Conservation (phyloP, 768 basidiomycete genomes). For the Hericium rajendrae region DNA sequence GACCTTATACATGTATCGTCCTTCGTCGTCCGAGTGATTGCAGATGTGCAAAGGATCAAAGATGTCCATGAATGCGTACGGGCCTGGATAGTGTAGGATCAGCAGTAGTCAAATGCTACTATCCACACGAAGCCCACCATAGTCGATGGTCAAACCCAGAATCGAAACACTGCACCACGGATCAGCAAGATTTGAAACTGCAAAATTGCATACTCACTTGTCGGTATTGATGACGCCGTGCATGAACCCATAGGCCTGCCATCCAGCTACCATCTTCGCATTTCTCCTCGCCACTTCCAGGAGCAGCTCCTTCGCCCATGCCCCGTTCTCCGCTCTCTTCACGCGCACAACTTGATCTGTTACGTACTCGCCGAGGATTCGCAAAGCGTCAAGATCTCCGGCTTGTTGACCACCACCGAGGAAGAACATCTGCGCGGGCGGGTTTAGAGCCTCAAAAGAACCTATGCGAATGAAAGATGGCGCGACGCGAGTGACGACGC, state of each 20-base stretch:
- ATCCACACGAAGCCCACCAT: slow-evolving; percentile 31
- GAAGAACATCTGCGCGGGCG: slow-evolving; percentile 52
- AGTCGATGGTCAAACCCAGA: slow-evolving; percentile 70
- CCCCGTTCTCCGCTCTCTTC: slow-evolving; percentile 25
- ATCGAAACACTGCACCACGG: slow-evolving; percentile 48
- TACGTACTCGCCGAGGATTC: slow-evolving; percentile 71
- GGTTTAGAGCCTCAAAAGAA: slow-evolving; percentile 78
- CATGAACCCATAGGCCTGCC: slow-evolving; percentile 95
- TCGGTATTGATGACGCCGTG: slow-evolving; percentile 97
- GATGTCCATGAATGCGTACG: slow-evolving; percentile 93
- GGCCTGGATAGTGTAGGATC: slow-evolving; percentile 36
- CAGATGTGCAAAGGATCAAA: slow-evolving; percentile 82
- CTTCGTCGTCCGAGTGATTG: slow-evolving; percentile 77
- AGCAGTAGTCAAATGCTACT: background rate
- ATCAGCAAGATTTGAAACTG: background rate
- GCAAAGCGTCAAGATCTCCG: slow-evolving; percentile 64
- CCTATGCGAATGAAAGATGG: slow-evolving; percentile 91
- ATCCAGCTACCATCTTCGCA: slow-evolving; percentile 86
- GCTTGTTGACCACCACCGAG: slow-evolving; percentile 72
- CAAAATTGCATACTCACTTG: slow-evolving; percentile 44
- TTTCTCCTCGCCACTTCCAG: slow-evolving; percentile 77
- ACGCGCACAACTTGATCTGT: slow-evolving; percentile 47
- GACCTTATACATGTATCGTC: slow-evolving; percentile 66
- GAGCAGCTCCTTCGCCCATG: slow-evolving; percentile 65
- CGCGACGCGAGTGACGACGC: slow-evolving; percentile 71